Evolutionary conservation across 805 yeast genomes (phyloP).

Genomic region (Kodamaea leandrae): DNA sequence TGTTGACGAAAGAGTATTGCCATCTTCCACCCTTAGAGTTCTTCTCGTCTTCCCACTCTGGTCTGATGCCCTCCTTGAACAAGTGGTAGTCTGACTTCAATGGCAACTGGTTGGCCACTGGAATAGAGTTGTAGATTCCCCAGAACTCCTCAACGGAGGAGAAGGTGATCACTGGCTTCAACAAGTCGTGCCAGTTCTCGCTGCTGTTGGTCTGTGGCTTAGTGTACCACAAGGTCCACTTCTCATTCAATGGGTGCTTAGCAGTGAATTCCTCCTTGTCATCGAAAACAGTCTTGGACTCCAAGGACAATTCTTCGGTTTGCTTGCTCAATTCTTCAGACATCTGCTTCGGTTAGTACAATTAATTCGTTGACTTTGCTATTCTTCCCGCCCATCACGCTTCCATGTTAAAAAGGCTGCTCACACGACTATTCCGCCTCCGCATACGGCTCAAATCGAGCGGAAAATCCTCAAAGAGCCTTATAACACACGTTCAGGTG

Average conservation of each 20-base stretch:
- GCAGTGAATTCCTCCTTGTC: conserved; percentile 64
- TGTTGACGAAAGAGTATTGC: conserved; percentile 67
- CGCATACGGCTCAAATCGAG: background rate
- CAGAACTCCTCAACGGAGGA: conserved; percentile 97
- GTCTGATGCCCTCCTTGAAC: conserved; percentile 90
- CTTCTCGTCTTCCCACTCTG: conserved; percentile 96
- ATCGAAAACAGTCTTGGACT: conserved; percentile 53
- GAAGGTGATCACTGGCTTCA: conserved; percentile 90
- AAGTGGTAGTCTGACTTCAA: conserved; percentile 90
- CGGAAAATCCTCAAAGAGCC: background rate
- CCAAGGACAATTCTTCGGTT: conserved; percentile 45
- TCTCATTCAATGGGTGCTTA: conserved; percentile 84
- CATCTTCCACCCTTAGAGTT: conserved; percentile 94
- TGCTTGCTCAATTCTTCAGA: conserved; percentile 45
- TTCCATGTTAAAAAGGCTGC: background rate
- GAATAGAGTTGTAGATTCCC: conserved; percentile 95
- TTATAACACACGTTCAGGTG: too few relatives aligned
- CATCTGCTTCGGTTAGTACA: conserved; percentile 26
- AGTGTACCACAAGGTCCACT: conserved; percentile 97
- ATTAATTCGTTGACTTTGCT: too few relatives aligned
- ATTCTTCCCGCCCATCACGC: background rate
- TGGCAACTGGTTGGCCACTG: conserved; percentile 88
- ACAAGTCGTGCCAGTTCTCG: conserved; percentile 88
- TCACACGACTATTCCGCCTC: background rate
- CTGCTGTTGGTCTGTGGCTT: conserved; percentile 78